Evolutionary conservation across 1,284 basidiomycete genomes (phyloP), one percentile per base, ranked within the genome.

Genomic region (Microbotryomycetes sp.): DNA sequence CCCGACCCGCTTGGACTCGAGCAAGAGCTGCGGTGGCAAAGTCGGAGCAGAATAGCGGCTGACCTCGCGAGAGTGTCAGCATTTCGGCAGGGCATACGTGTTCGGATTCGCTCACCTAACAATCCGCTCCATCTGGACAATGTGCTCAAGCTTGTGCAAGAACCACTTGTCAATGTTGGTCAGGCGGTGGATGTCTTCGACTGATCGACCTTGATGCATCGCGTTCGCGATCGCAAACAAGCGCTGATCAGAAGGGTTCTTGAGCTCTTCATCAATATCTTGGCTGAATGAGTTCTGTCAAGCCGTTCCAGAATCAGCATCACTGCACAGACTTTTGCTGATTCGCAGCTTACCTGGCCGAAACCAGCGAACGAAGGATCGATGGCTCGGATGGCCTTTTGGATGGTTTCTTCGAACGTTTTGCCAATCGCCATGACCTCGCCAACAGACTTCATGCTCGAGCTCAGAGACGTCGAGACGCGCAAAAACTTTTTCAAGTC

Each of bases 121-220:
- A 56, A 75, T 78, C 66, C 83, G 78, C 75, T 94, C 91, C 80
- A 92, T 88, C 70, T 83, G 82, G 74, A 83, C 85, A 65, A 96
- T 85, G 66, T 88, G 81, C 74, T 88, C 81, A 45, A 98, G 83
- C 76, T 88, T 91, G 64, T 83, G 88, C 73, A 98, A 78, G 82
- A 98, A 98, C 94, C 96, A 98, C 73, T 86, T 89, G 80, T 97
- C 94, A 71, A 98, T 97, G 77, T 88, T 92, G 56, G 91, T 91
- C 85, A 97, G 88, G 75, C 92, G 83, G 86, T 92, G 92, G 71
- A 98, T 85, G 79, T 94, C 91, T 68, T 98, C 90, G 57, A 98
- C 88, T 52, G 86, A 87, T 76, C 97, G 96, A 29, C 92, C 93
- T 53, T 83, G 81, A 73, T 88, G 82, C 78, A 94, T 88, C 2